Base-by-base conservation (phyloP, 169 alveolate species). In the Plasmodium gonderi region DNA sequence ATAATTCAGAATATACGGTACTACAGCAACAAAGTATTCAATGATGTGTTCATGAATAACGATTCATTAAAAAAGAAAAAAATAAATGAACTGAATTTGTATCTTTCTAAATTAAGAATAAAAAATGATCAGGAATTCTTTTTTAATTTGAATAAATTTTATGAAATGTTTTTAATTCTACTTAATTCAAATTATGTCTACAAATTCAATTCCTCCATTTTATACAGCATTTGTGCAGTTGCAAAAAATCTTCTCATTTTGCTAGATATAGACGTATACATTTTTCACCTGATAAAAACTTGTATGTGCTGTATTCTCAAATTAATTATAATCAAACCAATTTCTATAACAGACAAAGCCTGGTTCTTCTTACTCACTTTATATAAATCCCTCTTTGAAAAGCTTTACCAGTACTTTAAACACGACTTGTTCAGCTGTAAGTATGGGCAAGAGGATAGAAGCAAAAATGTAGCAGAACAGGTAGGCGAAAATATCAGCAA, bases 121-220 rank as follows among this genome's bases (percentile, higher is more conserved):
- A 87, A 77, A 40, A 87, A 87, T 45, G 29, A 40, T 42, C 72
- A 87, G 60, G 80, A 87, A 3, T 87, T 87, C 45, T 87, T 87
- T 60, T 76, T 75, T 38, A 87, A 76, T 31, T 87, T 87, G 47
- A 76, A 54, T 87, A 77, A 87, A 40, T 87, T 75, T 60, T 87
- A 75, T 67, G 93, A 87, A 76, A n/a, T 60, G 17, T 38, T 76
- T 23, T 47, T 77, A 4, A 45, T 31, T 7, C 65, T 87, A 14
- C 69, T 76, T 6, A 87, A 76, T 75, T 75, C 90, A 23, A 75
- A 77, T 87, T 74, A 87, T 42, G 14, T 87, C 42, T 67, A 45
- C 38, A 87, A 87, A 54, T 60, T 60, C 45, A 87, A 76, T 45
- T 77, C 93, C n/a, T 87, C 93, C 20, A 77, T 87, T 51, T 12